phyloP scores from a whole-genome alignment of 495 filamentous ascomycete genomes.

The Apodospora peruviana region DNA sequence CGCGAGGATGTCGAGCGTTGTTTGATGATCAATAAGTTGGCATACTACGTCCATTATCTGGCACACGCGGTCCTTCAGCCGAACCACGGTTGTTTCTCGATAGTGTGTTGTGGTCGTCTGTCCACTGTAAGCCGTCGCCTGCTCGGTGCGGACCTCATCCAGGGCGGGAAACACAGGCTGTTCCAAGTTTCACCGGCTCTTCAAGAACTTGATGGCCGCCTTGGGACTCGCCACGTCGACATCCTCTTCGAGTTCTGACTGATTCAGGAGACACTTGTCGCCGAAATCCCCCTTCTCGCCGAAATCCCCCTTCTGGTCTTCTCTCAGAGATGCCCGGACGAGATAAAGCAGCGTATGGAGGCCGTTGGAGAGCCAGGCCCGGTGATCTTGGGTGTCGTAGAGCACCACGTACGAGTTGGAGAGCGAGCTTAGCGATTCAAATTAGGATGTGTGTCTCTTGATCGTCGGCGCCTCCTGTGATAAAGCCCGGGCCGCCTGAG shows the following conservation, averaged over 20 bases:
- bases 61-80: constrained; percentile 3
- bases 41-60: constrained; percentile 1
- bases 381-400: constrained; percentile 4
- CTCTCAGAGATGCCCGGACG: constrained; percentile 7
- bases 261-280: too few species aligned
- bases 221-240: background rate
- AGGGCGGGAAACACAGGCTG: background rate
- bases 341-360: constrained; percentile 8
- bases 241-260: background rate
- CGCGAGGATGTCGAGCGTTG: background rate
- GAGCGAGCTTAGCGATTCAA: background rate
- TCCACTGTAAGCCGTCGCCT: background rate
- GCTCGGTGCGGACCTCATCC: constrained; percentile 6
- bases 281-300: background rate
- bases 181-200: constrained; percentile 1
- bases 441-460: background rate
- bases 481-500: background rate
- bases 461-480: constrained; percentile 1
- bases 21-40: constrained; percentile 8
- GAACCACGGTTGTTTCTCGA: background rate
- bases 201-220: constrained; percentile 4
- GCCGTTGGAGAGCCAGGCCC: constrained; percentile 10
- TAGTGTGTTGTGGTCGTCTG: background rate
- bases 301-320: constrained; percentile 1
- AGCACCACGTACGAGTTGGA: constrained; percentile 6